Conservation (phyloP, 2,329 filamentous ascomycete species). For the Ophidiomyces ophidiicola region DNA sequence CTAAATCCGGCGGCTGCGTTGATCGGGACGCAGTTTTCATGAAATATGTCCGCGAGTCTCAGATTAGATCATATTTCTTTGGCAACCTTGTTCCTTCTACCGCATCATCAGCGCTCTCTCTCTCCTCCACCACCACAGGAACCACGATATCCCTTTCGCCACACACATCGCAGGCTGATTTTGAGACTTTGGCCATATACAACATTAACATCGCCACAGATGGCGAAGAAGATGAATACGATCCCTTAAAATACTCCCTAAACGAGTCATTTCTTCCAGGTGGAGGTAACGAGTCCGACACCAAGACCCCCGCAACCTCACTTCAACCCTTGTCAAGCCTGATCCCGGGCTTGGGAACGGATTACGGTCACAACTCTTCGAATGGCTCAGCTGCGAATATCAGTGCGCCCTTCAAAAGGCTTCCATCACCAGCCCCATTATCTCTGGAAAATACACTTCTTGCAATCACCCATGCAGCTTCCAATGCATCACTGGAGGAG, state of each 20-base stretch:
- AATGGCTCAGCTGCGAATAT: neutral
- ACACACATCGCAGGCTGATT: slow-evolving; percentile 73
- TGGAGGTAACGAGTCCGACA: slow-evolving; percentile 21
- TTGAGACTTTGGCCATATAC: slow-evolving; percentile 62
- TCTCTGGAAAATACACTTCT: slow-evolving; percentile 67
- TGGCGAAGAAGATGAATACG: slow-evolving; percentile 34
- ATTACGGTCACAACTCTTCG: slow-evolving; percentile 17
- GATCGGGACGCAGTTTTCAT: slow-evolving; percentile 62
- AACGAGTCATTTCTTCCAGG: slow-evolving; percentile 28
- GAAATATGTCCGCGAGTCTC: slow-evolving; percentile 58
- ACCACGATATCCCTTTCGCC: slow-evolving; percentile 66
- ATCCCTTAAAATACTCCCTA: slow-evolving; percentile 25
- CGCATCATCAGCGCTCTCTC: slow-evolving; percentile 25
- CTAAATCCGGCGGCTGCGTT: slow-evolving; percentile 76
- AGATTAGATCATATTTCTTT: slow-evolving; percentile 90
- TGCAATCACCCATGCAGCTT: slow-evolving; percentile 67
- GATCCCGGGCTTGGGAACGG: slow-evolving; percentile 14
- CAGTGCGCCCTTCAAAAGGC: slow-evolving; percentile 41
- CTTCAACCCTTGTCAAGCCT: slow-evolving; percentile 6
- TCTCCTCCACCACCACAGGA: slow-evolving; percentile 25
- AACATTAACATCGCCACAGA: slow-evolving; percentile 48
- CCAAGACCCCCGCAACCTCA: slow-evolving; percentile 5
- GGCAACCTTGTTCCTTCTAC: slow-evolving; percentile 46
- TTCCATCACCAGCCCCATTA: slow-evolving; percentile 48
- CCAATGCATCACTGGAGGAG: slow-evolving; percentile 55